Base-by-base conservation (phyloP, 768 basidiomycete species). In the Serendipita indica region DNA sequence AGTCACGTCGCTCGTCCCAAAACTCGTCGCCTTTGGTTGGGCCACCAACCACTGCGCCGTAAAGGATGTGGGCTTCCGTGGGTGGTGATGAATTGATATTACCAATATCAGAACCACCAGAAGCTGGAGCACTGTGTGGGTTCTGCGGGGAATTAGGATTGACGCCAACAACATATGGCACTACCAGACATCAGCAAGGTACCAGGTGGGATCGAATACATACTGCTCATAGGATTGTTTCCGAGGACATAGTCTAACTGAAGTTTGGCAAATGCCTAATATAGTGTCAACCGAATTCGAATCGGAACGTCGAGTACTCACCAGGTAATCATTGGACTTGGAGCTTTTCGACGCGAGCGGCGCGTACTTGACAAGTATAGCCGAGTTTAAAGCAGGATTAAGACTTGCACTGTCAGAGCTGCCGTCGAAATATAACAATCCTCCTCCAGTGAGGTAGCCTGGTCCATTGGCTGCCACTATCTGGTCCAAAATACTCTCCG, bases 81-180 rank as follows among this genome's bases (percentile, higher is more conserved):
- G 71, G 72, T 1, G 91, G 92, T 45, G 75, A 76, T 1, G 81
- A 85, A 67, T 92, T 78, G 58, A 93, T 83, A 30, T 78, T 68
- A 35, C 65, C 70, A 63, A 86, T 78, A 64, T 89, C 78, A 59
- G 77, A 75, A 1, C 89, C 90, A 30, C 92, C 92, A 60, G 84
- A 85, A 2, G 93, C 86, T 72, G 86, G 77, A 1, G 90, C 92
- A 3, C 86, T 89, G 67, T 94, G 91, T 0, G 92, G 92, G 68
- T 94, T 96, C 46, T 76, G 70, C 0, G 91, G 91, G 12, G 93
- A 86, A 67, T 94, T 93, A 1, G 91, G 89, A 69, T 94, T 89
- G 49, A 76, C 73, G 35, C 93, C 92, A 22, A 96, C 90, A 52
- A 96, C 70, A 68, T 96, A 97, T 1, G 86, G 83, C 7, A 79